Evolutionary conservation across 2,329 filamentous ascomycete species (phyloP), one percentile per base, ranked within the genome.

Genomic region (Pseudogymnoascus sp.): DNA sequence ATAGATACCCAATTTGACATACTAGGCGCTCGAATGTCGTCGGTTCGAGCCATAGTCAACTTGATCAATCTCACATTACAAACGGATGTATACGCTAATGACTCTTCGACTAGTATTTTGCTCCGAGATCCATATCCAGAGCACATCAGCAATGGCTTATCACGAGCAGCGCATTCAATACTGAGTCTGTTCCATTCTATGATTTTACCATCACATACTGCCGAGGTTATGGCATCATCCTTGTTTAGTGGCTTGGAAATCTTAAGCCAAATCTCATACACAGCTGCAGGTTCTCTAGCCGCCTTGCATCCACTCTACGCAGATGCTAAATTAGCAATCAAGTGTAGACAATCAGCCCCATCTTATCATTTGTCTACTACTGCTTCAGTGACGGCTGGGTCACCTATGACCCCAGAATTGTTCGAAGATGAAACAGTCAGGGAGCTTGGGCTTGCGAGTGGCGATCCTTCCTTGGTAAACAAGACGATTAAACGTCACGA

Each of bases 371-470:
- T 59, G 33, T 16, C 50, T 14, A 59, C 26, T 59, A 59, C 50
- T 19, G 50, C n/a, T 59, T 59, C 50, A 14, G 33, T 59, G 33
- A 33, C 24, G 33, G 16, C 50, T 26, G 50, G 31, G 26, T 59
- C 50, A 59, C 50, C 21, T 16, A 24, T 59, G 24, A 59, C 50
- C 14, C 50, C 50, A 19, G 50, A 59, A 59, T 31, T 59, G 8
- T 59, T 19, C 33, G 50, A 59, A 33, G 26, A 59, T 10, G 24
- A 59, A 26, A 59, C 50, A 26, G 50, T 59, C 50, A 59, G 14
- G 14, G 50, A 59, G 11, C 50, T 59, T 59, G 50, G 50, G n/a
- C 50, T 59, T 59, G 50, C 50, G 50, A 59, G 26, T 26, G 50
- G n/a, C 19, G 50, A 59, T 59, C 50, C 50, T 16, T 59, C 50